A percentile compares a stretch with the other conserved stretches of the same genome.
These are phyloP conservation scores for Ophiostoma ulmi DNA, from an alignment of 2,329 filamentous ascomycete species.

Conservation along the genomic window DNA sequence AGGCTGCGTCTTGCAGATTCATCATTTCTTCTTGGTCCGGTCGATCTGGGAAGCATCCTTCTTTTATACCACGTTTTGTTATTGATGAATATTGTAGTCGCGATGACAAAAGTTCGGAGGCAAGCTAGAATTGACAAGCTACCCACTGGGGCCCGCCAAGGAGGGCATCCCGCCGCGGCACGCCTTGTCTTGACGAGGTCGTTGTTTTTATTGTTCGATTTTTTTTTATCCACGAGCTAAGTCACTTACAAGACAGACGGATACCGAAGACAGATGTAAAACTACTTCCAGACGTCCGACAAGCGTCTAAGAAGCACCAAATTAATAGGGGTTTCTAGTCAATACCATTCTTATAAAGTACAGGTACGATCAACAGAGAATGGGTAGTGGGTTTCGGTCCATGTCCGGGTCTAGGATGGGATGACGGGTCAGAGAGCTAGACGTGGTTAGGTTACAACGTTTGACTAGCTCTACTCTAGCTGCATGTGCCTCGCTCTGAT, in stretches of 20 bases:
- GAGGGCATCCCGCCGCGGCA: constrained; percentile 4
- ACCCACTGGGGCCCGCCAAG: constrained; percentile 1
- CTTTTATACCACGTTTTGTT: constrained; percentile 1
- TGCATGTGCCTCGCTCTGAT: constrained; percentile 7
- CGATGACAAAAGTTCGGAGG: neutral
- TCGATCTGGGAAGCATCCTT: neutral
- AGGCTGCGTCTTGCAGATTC: neutral
- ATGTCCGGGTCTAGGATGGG: neutral
- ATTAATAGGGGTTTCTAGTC: neutral
- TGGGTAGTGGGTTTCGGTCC: neutral
- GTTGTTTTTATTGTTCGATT: neutral
- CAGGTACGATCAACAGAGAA: neutral
- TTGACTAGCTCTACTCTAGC: neutral
- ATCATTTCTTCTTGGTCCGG: neutral
- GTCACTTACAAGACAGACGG: neutral
- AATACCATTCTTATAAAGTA: neutral
- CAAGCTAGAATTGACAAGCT: neutral
- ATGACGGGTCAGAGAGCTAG: neutral
- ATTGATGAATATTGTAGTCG: neutral
- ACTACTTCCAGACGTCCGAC: neutral
- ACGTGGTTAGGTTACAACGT: neutral
- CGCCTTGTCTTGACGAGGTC: neutral
- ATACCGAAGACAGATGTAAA: neutral
- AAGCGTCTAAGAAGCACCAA: neutral
- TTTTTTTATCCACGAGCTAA: neutral